Evolutionary conservation across 2,329 filamentous ascomycete genomes (phyloP), one percentile per base, ranked within the genome.

Genomic region (Ophiocordyceps australis): DNA sequence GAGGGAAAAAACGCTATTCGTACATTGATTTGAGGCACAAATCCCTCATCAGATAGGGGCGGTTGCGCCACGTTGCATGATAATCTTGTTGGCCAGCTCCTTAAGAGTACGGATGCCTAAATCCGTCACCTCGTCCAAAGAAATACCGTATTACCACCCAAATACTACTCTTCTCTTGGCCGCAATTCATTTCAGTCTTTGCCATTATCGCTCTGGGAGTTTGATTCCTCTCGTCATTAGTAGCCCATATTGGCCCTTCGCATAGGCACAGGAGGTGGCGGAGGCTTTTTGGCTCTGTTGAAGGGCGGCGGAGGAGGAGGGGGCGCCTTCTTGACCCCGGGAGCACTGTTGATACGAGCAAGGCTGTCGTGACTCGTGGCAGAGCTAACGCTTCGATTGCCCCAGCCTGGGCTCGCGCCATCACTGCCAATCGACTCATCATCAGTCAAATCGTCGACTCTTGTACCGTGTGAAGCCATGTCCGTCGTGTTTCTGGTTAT

Each of bases 351-450:
- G 7, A 30, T 22, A n/a, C 32, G 27, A 9, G 30, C 31, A 23
- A 65, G 38, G 40, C 63, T 67, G 31, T 59, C 62, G 29, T 62
- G 57, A 41, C 63, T 68, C 1, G 64, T 68, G 3, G 63, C 59
- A 0, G 65, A 64, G 35, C 63, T 69, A 29, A 62, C 49, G 37
- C 59, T 60, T 28, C 59, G 56, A 23, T 62, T 56, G 13, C 49
- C 52, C 45, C 55, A 61, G 28, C 62, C 56, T 1, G 60, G 59
- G 19, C 62, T 66, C 20, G 55, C 59, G 32, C 59, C 59, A 32
- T 57, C 58, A 34, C 59, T 62, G 7, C 46, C 46, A 8, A 55
- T 57, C 24, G 58, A 62, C 28, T 62, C 55, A 32, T 66, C 62
- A 24, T 57, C 60, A 31, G 46, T 52, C 32, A 61, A 64, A 3